phyloP scores from a whole-genome alignment of 2,329 filamentous ascomycete genomes.

The Cordyceps farinosa region DNA sequence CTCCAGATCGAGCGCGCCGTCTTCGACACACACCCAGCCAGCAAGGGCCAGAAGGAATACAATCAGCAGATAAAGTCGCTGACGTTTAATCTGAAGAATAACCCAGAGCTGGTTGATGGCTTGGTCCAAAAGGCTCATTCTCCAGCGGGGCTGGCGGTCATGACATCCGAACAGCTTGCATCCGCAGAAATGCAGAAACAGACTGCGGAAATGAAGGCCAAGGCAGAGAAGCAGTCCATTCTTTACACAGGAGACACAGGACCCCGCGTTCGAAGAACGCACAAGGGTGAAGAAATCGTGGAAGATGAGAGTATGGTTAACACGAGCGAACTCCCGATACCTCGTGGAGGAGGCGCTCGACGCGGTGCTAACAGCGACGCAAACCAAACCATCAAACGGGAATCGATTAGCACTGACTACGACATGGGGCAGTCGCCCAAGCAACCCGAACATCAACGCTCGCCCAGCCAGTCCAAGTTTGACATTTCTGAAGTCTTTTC shows the following conservation, averaged over 20 bases:
- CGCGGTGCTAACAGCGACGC: neutral
- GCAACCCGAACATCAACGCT: conserved; percentile 47
- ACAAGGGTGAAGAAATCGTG: conserved; percentile 91
- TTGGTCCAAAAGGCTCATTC: conserved; percentile 70
- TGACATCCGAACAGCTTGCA: conserved; percentile 87
- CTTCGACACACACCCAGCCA: conserved; percentile 50
- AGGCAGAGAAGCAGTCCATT: conserved; percentile 79
- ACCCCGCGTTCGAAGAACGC: conserved; percentile 80
- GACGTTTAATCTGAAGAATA: conserved; percentile 84
- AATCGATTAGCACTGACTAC: conserved; percentile 29
- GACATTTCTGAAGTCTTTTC: conserved; percentile 85
- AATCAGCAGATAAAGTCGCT: conserved; percentile 68
- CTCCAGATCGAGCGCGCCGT: conserved; percentile 76
- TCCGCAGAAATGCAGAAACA: conserved; percentile 82
- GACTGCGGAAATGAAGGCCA: conserved; percentile 72
- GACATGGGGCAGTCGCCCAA: conserved; percentile 34
- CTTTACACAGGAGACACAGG: conserved; percentile 67
- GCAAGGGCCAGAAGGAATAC: conserved; percentile 47
- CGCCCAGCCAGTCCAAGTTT: conserved; percentile 60
- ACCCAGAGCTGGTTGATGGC: conserved; percentile 70
- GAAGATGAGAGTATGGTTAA: conserved; percentile 60
- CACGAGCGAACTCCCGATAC: conserved; percentile 29
- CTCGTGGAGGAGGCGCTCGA: conserved; percentile 18
- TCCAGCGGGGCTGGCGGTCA: conserved; percentile 74
- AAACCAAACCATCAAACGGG: conserved; percentile 31